Evolutionary conservation across 352 stramenopile genomes (phyloP).

Genomic region (Pythium dissimile): DNA sequence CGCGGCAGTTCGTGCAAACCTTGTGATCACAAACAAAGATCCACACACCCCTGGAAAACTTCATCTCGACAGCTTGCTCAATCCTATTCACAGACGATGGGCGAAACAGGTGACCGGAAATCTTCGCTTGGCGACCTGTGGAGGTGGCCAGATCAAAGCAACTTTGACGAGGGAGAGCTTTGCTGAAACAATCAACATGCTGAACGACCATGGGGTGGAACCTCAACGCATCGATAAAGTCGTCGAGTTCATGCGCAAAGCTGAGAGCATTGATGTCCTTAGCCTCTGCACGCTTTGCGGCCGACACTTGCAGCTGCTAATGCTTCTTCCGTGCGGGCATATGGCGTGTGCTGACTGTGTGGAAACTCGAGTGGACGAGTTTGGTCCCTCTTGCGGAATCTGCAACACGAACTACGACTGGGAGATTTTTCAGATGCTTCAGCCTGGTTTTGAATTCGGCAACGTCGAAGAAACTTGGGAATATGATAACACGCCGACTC

Average conservation of each 20-base stretch:
- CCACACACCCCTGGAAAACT: constrained; percentile 47
- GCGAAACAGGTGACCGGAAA: constrained; percentile 57
- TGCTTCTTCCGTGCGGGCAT: constrained; percentile 91
- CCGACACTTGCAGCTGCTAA: constrained; percentile 80
- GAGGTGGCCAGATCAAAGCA: constrained; percentile 42
- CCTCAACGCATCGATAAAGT: constrained; percentile 36
- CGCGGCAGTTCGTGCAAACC: constrained; percentile 55
- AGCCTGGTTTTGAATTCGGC: constrained; percentile 81
- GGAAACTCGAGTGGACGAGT: constrained; percentile 55
- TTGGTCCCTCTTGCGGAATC: constrained; percentile 47
- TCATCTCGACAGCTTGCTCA: constrained; percentile 72
- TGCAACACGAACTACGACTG: constrained; percentile 69
- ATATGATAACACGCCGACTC: constrained; percentile 8
- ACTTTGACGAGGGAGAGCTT: constrained; percentile 35
- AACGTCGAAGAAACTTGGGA: constrained; percentile 28
- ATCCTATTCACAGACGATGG: constrained; percentile 63
- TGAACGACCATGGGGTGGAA: constrained; percentile 35
- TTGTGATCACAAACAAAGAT: constrained; percentile 78
- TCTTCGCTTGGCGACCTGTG: constrained; percentile 56
- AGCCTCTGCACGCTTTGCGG: constrained; percentile 84
- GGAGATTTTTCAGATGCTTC: constrained; percentile 87
- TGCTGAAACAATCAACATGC: constrained; percentile 60
- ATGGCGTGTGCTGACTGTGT: constrained; percentile 93
- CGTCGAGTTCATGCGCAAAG: constrained; percentile 55
- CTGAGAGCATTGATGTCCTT: constrained; percentile 32